Percentiles rank a stretch among this genome's conserved stretches.
These are phyloP conservation scores for Helianthus annuus DNA, from an alignment of 129 eudicot species.

Conservation along the genomic window HanXRQr2.0-SUNRISE NC_035448.2:126163805-126164304, in stretches of 20 bases:
- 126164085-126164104: conserved; percentile 45
- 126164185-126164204: conserved; percentile 35
- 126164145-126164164: conserved; percentile 30
- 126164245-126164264: too few species aligned
- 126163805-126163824: too few species aligned
- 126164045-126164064: conserved; percentile 48
- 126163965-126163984: conserved; percentile 42
- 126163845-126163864: too few species aligned
- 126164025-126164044: conserved; percentile 47
- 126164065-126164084: background rate
- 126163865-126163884: too few species aligned
- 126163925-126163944: conserved; percentile 47
- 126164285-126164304: too few species aligned
- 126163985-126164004: conserved; percentile 36
- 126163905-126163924: conserved; percentile 39
- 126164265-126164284: too few species aligned
- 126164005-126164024: conserved; percentile 15
- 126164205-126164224: background rate
- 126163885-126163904: background rate
- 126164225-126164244: too few species aligned
- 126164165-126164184: conserved; percentile 35
- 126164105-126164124: conserved; percentile 3
- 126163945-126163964: conserved; percentile 31
- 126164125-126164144: conserved; percentile 46
- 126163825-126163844: too few species aligned